Percentiles rank a stretch among this genome's conserved stretches.
Conservation (phyloP, 768 basidiomycete genomes). For the Solioccasus polychromus region DNA sequence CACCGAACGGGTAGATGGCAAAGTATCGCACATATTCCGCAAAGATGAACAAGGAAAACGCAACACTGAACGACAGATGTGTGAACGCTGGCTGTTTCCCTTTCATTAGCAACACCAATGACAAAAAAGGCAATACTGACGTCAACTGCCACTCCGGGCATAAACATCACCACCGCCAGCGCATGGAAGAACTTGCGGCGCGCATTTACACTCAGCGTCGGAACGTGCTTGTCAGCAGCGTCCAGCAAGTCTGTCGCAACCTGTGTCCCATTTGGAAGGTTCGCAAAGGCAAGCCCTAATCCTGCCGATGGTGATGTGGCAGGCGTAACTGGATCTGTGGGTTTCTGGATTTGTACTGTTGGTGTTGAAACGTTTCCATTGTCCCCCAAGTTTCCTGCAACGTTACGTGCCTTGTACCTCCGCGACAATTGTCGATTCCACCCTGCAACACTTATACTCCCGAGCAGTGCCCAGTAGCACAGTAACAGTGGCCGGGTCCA, state of each 20-base stretch:
- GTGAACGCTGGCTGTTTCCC: slow-evolving; percentile 85
- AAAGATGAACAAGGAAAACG: slow-evolving; percentile 93
- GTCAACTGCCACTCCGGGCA: slow-evolving; percentile 90
- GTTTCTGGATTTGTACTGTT: slow-evolving; percentile 23
- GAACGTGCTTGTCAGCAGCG: slow-evolving; percentile 87
- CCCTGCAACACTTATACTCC: slow-evolving; percentile 83
- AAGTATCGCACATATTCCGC: slow-evolving; percentile 98
- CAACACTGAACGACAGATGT: slow-evolving; percentile 90
- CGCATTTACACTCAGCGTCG: slow-evolving; percentile 86
- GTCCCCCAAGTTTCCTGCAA: slow-evolving; percentile 33
- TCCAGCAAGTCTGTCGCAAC: slow-evolving; percentile 66
- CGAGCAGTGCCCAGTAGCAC: slow-evolving; percentile 81
- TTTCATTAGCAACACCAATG: slow-evolving; percentile 13
- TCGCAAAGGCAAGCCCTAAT: slow-evolving; percentile 36
- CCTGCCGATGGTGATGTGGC: slow-evolving; percentile 20
- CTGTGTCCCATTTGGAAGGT: slow-evolving; percentile 58
- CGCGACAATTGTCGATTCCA: slow-evolving; percentile 91
- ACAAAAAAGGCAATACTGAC: slow-evolving; percentile 48
- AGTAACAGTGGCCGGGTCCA: slow-evolving; percentile 81
- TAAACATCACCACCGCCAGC: slow-evolving; percentile 92
- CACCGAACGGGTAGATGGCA: slow-evolving; percentile 95
- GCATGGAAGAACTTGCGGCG: slow-evolving; percentile 97
- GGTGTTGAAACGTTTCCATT: slow-evolving; percentile 30
- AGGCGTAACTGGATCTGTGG: slow-evolving; percentile 11
- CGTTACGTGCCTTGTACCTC: slow-evolving; percentile 54